Base-by-base conservation (phyloP, 495 filamentous ascomycete genomes). In the Xylaria intraflava region DNA sequence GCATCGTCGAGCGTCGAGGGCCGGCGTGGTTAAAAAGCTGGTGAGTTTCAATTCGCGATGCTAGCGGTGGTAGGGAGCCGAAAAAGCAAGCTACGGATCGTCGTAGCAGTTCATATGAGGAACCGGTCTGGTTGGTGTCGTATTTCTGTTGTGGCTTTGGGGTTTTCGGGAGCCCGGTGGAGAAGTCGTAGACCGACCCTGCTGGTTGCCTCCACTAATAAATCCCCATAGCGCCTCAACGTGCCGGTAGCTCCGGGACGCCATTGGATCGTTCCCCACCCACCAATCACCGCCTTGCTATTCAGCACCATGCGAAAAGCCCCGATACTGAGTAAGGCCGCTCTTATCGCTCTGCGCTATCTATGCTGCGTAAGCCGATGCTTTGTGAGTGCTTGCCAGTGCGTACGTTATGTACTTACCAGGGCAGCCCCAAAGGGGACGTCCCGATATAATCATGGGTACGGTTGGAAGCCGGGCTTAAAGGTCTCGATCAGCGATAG, bases 191-290 rank as follows among this genome's bases (percentile, higher is more conserved):
- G 50, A 42, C 24, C 36, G 36, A 53, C 50, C 49, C 23, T 52
- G 49, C 12, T 45, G 41, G 51, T 19, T 46, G 22, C 33, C 41
- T 53, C 51, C 51, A 46, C 51, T 53, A 53, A 53, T 46, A 30
- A 10, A 7, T 53, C 38, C 29, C 33, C 41, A 27, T 12, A 24
- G 29, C 42, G 43, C 33, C 42, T 53, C 42, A 53, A 53, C 51
- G 51, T 53, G 51, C 51, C 42, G 51, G 16, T 39, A 53, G 45
- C 31, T 31, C 43, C 31, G 51, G 42, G 20, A 22, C 40, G 20
- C 51, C 24, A 53, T 53, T 53, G 51, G 51, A 30, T 36, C 51
- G 12, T 11, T 10, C 30, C 33, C 0, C 31, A 35, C 26, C n/a
- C 5, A 12, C 51, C 51, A 53, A 53, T 53, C 51, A 27, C 33